Base-by-base conservation (phyloP, 2,329 filamentous ascomycete genomes). In the Fusarium buxicola region DNA sequence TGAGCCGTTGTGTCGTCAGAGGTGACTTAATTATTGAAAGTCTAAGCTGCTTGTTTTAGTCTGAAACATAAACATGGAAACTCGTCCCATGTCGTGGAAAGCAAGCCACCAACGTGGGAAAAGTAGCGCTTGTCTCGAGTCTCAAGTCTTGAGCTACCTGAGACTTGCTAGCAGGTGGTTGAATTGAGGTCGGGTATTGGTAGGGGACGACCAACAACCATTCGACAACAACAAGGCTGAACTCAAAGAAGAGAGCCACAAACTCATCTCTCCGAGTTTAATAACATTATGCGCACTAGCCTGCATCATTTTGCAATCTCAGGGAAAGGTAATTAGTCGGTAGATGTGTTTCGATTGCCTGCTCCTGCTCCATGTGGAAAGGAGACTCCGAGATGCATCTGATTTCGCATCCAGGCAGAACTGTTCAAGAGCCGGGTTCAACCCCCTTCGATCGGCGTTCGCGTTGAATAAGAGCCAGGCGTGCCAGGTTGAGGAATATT, bases 371-470 rank as follows among this genome's bases (percentile, higher is more conserved):
- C 30, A 50, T 56, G 36, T 53, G 53, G 53, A 56, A 58, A 61
- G 47, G 50, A 30, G 47, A 49, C 40, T 58, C 65, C 59, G 52
- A 68, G 60, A 69, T 69, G 58, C 66, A 60, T 65, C 53, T 61
- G 52, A 58, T 57, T 60, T 60, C 46, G 53, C 51, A 63, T 65
- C 64, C 59, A 61, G 50, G 54, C 50, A 63, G 59, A 66, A 32
- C 48, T 65, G 60, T 49, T 45, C 58, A 69, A 71, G 70, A 65
- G 52, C 72, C 72, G 69, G 69, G 67, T 66, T 60, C 69, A 72
- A 70, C 59, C 50, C 47, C 58, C 58, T 58, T 72, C 69, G 73
- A 74, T 70, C 72, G 72, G 72, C 71, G 73, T 66, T 60, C 63
- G 56, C 66, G 55, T 60, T 59, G 59, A 68, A 54, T 50, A 54